Base-by-base conservation (phyloP, 371 early-diverging fungal species). In the Apophysomyces trapeziformis region DNA sequence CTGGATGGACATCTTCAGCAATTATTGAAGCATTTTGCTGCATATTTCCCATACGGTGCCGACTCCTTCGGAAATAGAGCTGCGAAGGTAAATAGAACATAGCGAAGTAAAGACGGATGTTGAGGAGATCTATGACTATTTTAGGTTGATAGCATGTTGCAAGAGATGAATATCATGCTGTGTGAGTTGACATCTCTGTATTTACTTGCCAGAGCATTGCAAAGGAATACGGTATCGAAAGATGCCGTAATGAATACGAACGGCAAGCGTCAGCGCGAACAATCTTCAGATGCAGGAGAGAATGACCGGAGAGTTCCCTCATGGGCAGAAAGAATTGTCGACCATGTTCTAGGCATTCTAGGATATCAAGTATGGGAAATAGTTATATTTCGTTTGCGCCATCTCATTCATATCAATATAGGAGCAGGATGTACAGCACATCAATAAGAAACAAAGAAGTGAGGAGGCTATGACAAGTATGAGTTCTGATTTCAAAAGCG, bases 11-110 rank as follows among this genome's bases (percentile, higher is more conserved):
- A 82, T 37, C 64, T 90, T 41, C 78, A 86, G 58, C 76, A 79
- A 1, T 67, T 93, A 35, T 68, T 92, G 37, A 86, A 87, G 60
- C 90, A 89, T 64, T 83, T 88, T 38, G 73, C 84, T 58, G 79
- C 87, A 7, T 86, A 90, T 65, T 93, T 92, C 65, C 94, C 94
- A 4, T 89, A 89, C 74, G 93, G 92, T 13, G 76, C 78, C 13
- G 85, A 85, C 43, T 73, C 79, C 1, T 63, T 79, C 18, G 80
- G 83, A 13, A 75, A 81, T 39, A 64, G 74, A 13, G 86, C 84
- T 38, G 57, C 75, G 11, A 85, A 89, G 78, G 86, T 83, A 69
- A 61, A 35, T 32, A 38, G 13, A 39, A 2, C 32, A 26, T 26
- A 26, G 11, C 14, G 39, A 39, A 38, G 46, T n/a, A 58, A 38